Percentiles rank a stretch among this genome's conserved stretches.
Evolutionary conservation across 257 asterid genomes (phyloP).

Genomic region (Oldenlandia corymbosa): DNA sequence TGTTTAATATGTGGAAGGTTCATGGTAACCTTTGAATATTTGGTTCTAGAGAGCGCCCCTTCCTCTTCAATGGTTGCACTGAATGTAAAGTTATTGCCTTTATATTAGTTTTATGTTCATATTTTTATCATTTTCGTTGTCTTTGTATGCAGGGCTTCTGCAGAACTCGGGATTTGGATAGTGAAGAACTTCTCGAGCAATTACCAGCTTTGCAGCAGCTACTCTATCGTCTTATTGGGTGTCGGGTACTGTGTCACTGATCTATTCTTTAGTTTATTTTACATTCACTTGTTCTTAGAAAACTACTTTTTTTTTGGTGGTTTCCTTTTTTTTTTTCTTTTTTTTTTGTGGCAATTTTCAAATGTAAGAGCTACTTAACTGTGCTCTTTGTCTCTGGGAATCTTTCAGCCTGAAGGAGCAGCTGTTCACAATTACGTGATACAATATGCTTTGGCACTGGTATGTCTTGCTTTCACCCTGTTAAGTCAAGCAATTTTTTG

Average conservation of each 20-base stretch:
- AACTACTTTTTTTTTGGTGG: too few species aligned
- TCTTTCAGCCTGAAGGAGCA: constrained; percentile 95
- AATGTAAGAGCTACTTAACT: neutral
- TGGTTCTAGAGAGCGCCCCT: neutral
- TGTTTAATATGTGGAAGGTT: neutral
- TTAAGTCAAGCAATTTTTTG: neutral
- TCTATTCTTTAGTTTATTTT: constrained; percentile 1
- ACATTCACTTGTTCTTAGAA: neutral
- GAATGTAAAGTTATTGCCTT: neutral
- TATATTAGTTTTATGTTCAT: constrained; percentile 3
- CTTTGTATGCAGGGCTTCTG: constrained; percentile 63
- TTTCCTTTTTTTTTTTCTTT: too few species aligned
- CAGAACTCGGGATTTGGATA: constrained; percentile 81
- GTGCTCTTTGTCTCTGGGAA: constrained; percentile 11
- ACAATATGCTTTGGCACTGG: constrained; percentile 94
- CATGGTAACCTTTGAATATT: neutral
- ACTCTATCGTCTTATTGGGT: constrained; percentile 84
- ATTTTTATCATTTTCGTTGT: constrained; percentile 16
- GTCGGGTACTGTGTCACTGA: constrained; percentile 60
- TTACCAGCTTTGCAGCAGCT: constrained; percentile 93
- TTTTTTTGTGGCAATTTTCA: constrained; percentile 11
- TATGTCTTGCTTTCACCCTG: constrained; percentile 24
- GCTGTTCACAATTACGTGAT: constrained; percentile 72
- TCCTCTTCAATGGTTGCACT: neutral
- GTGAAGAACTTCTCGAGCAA: constrained; percentile 85